Conservation (phyloP, 2,329 filamentous ascomycete species). For the Nigrospora sphaerica region DNA sequence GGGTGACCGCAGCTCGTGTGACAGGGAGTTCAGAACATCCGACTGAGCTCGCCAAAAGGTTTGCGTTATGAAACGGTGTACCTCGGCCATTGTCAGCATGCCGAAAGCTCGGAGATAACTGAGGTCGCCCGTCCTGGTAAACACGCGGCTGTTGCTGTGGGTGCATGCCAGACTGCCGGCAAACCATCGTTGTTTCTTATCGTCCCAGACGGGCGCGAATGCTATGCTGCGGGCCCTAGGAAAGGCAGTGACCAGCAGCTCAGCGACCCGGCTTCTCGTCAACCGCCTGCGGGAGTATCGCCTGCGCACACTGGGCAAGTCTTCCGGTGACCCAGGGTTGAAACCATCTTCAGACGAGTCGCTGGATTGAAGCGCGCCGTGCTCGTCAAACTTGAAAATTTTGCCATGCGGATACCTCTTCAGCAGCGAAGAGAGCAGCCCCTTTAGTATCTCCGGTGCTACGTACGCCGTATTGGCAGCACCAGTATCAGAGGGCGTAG, state of each 20-base stretch:
- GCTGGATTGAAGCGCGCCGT: constrained; percentile 17
- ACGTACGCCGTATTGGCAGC: too few species aligned
- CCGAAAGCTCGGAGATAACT: constrained; percentile 44
- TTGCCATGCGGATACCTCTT: not conserved
- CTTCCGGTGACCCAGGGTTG: not conserved
- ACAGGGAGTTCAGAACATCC: constrained; percentile 52
- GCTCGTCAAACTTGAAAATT: constrained; percentile 22
- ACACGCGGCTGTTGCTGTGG: constrained; percentile 29
- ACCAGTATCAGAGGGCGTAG: too few species aligned
- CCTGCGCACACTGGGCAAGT: not conserved
- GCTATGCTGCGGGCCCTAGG: constrained; percentile 33
- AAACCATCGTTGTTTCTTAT: constrained; percentile 37
- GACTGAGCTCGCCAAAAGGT: constrained; percentile 41
- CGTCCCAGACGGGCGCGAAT: constrained; percentile 41
- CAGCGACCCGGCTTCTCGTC: not conserved
- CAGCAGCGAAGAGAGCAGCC: not conserved
- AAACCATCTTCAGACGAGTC: not conserved
- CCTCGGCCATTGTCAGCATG: constrained; percentile 48
- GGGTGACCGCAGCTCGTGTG: constrained; percentile 54
- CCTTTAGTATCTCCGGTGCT: not conserved
- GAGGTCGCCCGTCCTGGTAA: constrained; percentile 40
- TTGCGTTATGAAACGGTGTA: constrained; percentile 34
- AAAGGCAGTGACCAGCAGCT: constrained; percentile 15
- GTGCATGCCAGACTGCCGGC: constrained; percentile 44
- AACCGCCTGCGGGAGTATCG: not conserved